Evolutionary conservation across 116 monocot species (phyloP).

Genomic region (Cymodocea nodosa): DNA sequence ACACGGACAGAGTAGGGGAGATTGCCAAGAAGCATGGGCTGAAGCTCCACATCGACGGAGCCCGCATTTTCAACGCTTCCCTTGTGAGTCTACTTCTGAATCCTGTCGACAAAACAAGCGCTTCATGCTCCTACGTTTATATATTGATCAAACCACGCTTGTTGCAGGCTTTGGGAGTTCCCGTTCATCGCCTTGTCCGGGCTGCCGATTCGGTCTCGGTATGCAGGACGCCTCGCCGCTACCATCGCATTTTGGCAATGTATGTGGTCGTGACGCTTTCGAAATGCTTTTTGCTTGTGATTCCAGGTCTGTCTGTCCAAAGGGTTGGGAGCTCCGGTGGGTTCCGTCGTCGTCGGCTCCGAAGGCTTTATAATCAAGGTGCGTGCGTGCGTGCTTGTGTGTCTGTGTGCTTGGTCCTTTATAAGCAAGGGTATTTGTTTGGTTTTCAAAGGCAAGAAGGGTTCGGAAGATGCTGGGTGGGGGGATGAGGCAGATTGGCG

Average conservation of each 20-base stretch:
- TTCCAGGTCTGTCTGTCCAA: slow-evolving; percentile 79
- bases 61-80: slow-evolving; percentile 93
- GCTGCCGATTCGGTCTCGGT: slow-evolving; percentile 90
- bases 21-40: slow-evolving; percentile 68
- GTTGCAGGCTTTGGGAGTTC: slow-evolving; percentile 65
- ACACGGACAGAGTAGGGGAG: slow-evolving; percentile 71
- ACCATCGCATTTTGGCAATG: neutral
- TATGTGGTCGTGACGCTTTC: neutral
- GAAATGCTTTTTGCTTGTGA: neutral
- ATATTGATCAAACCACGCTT: neutral
- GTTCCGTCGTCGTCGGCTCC: slow-evolving; percentile 73
- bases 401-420: no score
- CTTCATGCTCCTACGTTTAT: neutral
- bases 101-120: no score
- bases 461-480: slow-evolving; percentile 89
- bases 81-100: slow-evolving; percentile 28
- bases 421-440: no score
- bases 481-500: slow-evolving; percentile 92
- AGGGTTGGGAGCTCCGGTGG: slow-evolving; percentile 84
- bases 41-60: slow-evolving; percentile 94
- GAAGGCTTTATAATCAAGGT: slow-evolving; percentile 62
- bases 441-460: slow-evolving; percentile 53
- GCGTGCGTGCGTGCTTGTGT: no score
- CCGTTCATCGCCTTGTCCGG: slow-evolving; percentile 61
- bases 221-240: slow-evolving; percentile 5